Percentiles rank a stretch among this genome's conserved stretches.
Evolutionary conservation across 495 filamentous ascomycete genomes (phyloP).

Genomic region (Massariosphaeria phaeospora): DNA sequence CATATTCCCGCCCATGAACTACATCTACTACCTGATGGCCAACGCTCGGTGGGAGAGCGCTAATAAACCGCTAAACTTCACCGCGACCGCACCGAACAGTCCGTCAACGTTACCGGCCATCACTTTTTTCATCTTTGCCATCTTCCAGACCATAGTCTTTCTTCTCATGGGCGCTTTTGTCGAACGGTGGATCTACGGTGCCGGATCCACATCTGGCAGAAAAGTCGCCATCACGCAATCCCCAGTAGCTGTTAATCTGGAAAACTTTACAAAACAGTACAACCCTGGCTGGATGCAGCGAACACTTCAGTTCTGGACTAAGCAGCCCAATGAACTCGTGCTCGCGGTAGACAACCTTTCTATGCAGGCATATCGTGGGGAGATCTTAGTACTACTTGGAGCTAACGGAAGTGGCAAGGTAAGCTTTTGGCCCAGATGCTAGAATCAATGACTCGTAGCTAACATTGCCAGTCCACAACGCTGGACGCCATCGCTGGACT

Average conservation of each 20-base stretch:
- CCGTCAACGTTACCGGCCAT: constrained; percentile 61
- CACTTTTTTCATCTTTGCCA: constrained; percentile 61
- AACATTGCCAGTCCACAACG: background rate
- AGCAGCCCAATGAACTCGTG: constrained; percentile 53
- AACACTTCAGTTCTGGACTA: constrained; percentile 43
- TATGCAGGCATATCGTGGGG: constrained; percentile 61
- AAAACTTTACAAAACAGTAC: constrained; percentile 70
- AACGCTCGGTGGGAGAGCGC: constrained; percentile 64
- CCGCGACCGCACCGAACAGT: constrained; percentile 53
- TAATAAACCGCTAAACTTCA: constrained; percentile 51
- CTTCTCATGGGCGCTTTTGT: constrained; percentile 64
- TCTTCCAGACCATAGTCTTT: constrained; percentile 69
- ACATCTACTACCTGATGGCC: constrained; percentile 63
- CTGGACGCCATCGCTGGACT: constrained; percentile 73
- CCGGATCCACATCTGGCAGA: constrained; percentile 50
- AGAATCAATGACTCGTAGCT: background rate
- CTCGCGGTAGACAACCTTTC: constrained; percentile 66
- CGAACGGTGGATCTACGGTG: constrained; percentile 70
- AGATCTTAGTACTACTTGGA: constrained; percentile 76
- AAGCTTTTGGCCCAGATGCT: background rate
- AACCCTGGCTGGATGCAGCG: constrained; percentile 57
- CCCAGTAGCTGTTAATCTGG: constrained; percentile 50
- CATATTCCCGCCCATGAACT: constrained; percentile 73
- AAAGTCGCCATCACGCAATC: constrained; percentile 42
- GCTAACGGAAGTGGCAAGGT: constrained; percentile 80